A percentile compares a stretch with the other conserved stretches of the same genome.
Evolutionary conservation across 345 rosid genomes (phyloP).

Genomic region (Kernera saxatilis): DNA sequence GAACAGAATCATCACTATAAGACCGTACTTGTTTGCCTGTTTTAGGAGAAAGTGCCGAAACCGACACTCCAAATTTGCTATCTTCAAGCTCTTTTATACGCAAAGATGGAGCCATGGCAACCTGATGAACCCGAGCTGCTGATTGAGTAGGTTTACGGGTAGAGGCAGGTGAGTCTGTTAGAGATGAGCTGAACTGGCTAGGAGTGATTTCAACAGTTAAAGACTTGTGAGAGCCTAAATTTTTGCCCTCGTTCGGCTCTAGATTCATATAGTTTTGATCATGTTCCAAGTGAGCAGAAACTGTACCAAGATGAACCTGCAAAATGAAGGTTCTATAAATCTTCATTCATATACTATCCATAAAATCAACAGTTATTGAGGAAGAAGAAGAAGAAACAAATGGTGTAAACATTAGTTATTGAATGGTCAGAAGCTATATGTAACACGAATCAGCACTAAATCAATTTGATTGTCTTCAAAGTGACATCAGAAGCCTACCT

Average conservation of each 20-base stretch:
- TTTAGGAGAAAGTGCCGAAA: conserved; percentile 47
- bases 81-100: conserved; percentile 42
- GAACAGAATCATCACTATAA: conserved; percentile 22
- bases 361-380: neutral
- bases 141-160: conserved; percentile 65
- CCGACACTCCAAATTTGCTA: conserved; percentile 40
- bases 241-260: neutral
- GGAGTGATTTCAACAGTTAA: neutral
- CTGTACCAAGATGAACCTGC: conserved; percentile 6
- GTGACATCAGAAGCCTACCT: neutral
- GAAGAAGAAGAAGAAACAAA: neutral
- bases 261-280: neutral
- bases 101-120: conserved; percentile 61
- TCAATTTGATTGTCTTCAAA: neutral
- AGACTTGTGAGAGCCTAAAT: neutral
- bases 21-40: conserved; percentile 37
- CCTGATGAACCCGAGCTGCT: conserved; percentile 66
- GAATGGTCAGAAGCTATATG: neutral
- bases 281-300: neutral
- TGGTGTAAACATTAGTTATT: neutral
- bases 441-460: neutral
- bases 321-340: neutral
- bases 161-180: conserved; percentile 57
- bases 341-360: neutral
- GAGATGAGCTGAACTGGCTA: too few species aligned